Percentiles rank a stretch among this genome's conserved stretches.
Evolutionary conservation across 2,329 filamentous ascomycete genomes (phyloP).

Genomic region (Venturia nashicola): DNA sequence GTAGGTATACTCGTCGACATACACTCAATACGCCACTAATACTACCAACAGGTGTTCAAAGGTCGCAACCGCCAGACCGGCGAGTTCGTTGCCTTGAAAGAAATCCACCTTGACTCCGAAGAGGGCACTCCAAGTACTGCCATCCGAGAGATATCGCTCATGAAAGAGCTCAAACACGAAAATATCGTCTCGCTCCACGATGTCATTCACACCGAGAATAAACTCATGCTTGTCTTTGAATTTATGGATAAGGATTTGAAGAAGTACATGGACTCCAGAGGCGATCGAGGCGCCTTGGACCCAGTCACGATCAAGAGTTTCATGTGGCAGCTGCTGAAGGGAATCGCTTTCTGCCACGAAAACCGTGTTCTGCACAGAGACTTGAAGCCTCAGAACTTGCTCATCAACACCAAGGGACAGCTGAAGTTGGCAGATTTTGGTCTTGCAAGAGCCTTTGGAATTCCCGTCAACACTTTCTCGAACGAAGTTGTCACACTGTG

Average conservation of each 20-base stretch:
- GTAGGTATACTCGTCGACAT: slow-evolving; percentile 40
- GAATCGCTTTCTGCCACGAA: slow-evolving; percentile 96
- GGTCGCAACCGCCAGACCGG: slow-evolving; percentile 94
- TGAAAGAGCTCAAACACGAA: slow-evolving; percentile 99
- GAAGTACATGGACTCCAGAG: slow-evolving; percentile 93
- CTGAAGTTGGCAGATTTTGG: slow-evolving; percentile 93
- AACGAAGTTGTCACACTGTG: slow-evolving; percentile 96
- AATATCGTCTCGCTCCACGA: slow-evolving; percentile 97
- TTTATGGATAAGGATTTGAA: slow-evolving; percentile 98
- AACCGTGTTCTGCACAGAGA: slow-evolving; percentile 94
- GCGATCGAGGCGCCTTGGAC: slow-evolving; percentile 80
- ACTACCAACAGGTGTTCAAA: slow-evolving; percentile 70
- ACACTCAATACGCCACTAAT: slow-evolving; percentile 7
- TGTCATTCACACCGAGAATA: slow-evolving; percentile 99
- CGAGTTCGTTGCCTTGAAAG: slow-evolving; percentile 91
- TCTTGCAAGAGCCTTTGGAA: slow-evolving; percentile 85
- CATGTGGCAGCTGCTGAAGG: slow-evolving; percentile 94
- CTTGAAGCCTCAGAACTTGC: slow-evolving; percentile 88
- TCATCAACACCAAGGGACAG: slow-evolving; percentile 85
- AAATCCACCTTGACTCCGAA: slow-evolving; percentile 97
- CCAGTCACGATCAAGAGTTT: slow-evolving; percentile 92
- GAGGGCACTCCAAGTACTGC: slow-evolving; percentile 95
- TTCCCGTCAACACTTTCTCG: slow-evolving; percentile 94
- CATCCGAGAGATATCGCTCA: slow-evolving; percentile 94
- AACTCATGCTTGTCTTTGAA: slow-evolving; percentile 98